Conservation (phyloP, 305 asterid species). For the Andrographis paniculata region DNA sequence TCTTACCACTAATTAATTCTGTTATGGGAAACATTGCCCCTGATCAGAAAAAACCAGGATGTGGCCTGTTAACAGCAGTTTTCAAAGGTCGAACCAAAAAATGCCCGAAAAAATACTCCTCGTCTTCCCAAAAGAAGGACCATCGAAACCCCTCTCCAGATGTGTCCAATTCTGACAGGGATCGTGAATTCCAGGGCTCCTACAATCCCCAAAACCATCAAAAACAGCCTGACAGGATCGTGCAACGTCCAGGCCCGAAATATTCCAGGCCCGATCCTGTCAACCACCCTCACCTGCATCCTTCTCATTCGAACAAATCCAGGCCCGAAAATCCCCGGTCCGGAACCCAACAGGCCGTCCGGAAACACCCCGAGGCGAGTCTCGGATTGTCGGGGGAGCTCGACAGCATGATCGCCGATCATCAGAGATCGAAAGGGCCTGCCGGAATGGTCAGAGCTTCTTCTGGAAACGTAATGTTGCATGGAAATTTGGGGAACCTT, state of each 20-base stretch:
- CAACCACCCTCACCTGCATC: slow-evolving; percentile 25
- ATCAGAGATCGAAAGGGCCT: slow-evolving; percentile 48
- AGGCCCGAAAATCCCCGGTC: neutral
- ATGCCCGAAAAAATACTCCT: slow-evolving; percentile 32
- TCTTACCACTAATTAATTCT: neutral
- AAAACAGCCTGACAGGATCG: slow-evolving; percentile 35
- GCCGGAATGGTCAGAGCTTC: slow-evolving; percentile 59
- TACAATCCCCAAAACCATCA: slow-evolving; percentile 3
- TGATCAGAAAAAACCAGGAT: slow-evolving; percentile 54
- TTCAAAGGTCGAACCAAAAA: slow-evolving; percentile 56
- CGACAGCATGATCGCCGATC: slow-evolving; percentile 61
- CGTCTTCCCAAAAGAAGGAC: slow-evolving; percentile 31
- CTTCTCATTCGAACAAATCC: neutral
- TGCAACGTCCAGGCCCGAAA: slow-evolving; percentile 51
- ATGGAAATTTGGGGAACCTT: slow-evolving; percentile 60
- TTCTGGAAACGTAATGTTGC: slow-evolving; percentile 55
- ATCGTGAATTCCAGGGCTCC: neutral
- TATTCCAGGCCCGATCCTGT: slow-evolving; percentile 26
- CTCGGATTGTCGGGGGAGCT: slow-evolving; percentile 65
- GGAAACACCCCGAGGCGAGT: slow-evolving; percentile 30
- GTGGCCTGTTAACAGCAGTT: slow-evolving; percentile 63
- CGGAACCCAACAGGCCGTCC: slow-evolving; percentile 19
- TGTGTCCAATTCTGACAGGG: neutral
- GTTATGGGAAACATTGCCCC: slow-evolving; percentile 54
- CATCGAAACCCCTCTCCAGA: slow-evolving; percentile 4